Base-by-base conservation (phyloP, 2,329 filamentous ascomycete species). In the Teratosphaeriaceae sp. region DNA sequence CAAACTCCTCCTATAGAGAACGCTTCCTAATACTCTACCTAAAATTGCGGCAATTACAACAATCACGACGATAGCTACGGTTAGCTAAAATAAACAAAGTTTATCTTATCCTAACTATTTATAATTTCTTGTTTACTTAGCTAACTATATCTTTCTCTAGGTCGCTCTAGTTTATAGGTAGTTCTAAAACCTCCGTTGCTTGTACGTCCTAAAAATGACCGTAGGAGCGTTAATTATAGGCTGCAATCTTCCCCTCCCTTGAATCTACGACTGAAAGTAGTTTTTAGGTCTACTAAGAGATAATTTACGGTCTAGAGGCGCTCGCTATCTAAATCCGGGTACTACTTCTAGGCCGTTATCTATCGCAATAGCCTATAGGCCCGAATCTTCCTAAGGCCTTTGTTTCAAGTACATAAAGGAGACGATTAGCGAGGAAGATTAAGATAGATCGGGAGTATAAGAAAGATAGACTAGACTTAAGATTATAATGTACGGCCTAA, bases 161-260 rank as follows among this genome's bases (percentile, higher is more conserved):
- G 7, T 35, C 13, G 5, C 4, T 18, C 13, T 35, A 3, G n/a
- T 35, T 5, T 35, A 13, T 18, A 4, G 31, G 5, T 5, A 18
- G 31, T 21, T 35, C 31, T 35, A 18, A 35, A 35, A 35, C 31
- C 31, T 35, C 31, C 19, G 31, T 13, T 35, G 31, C 31, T 13
- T 35, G 31, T 35, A 18, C 16, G 31, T 35, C 31, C 31, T 35
- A 18, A 35, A 35, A 13, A 35, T 35, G 13, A 35, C 31, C 31
- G 31, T 35, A 18, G 13, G 31, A 13, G 31, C 31, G 31, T 35
- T 35, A 18, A 35, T 35, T 18, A 11, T 35, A 11, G 31, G 31
- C 4, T 35, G 13, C 31, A 13, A 35, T 35, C 31, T 35, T 35
- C 31, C 13, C 31, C 31, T 35, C 31, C 31, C 6, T 35, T 5